Evolutionary conservation across 495 filamentous ascomycete species (phyloP), one percentile per base, ranked within the genome.

Genomic region (Annulohypoxylon bovei): DNA sequence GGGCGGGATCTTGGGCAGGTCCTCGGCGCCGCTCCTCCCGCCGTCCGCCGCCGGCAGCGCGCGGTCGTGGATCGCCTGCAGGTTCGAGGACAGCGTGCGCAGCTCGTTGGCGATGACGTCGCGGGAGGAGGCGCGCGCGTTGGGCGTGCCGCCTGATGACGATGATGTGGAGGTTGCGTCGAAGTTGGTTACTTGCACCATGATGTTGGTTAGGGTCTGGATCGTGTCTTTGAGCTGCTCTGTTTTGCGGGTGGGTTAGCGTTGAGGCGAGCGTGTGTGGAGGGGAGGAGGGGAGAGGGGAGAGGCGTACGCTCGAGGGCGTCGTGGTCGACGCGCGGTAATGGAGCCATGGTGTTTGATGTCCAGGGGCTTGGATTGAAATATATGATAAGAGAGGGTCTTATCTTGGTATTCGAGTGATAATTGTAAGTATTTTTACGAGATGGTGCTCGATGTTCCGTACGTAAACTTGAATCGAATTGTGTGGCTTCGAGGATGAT

Each of bases 201-300:
- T 87, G 63, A 97, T 84, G 75, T 93, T 88, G 83, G 92, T 97
- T 53, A 98, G 89, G 72, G 94, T 90, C 74, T 95, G 92, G 78
- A 98, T 93, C 40, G 94, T 85, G 71, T 86, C 82, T 65, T 91
- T 91, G 78, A 92, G 80, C 71, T 88, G 83, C 42, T 84, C 88
- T 89, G 74, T 7, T 11, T n/a, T n/a, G n/a, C 2, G 40, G 20
- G 16, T 20, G 23, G 23, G 74, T 76, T 61, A 70, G 66, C 52
- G 3, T 30, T 46, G 8, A 2, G 20, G 30, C 8, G n/a, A 27
- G 7, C 35, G 20, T 22, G 12, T 35, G 12, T 39, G 4, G 6
- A 20, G 27, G n/a, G 20, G 33, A 25, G 40, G 44, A 16, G 28
- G 23, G 7, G 50, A 39, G 18, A 37, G 32, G 23, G 20, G 44